These are phyloP conservation scores for Phlyctochytrium arcticum DNA, from an alignment of 192 early-diverging fungal genomes.

Conservation along the genomic window DNA sequence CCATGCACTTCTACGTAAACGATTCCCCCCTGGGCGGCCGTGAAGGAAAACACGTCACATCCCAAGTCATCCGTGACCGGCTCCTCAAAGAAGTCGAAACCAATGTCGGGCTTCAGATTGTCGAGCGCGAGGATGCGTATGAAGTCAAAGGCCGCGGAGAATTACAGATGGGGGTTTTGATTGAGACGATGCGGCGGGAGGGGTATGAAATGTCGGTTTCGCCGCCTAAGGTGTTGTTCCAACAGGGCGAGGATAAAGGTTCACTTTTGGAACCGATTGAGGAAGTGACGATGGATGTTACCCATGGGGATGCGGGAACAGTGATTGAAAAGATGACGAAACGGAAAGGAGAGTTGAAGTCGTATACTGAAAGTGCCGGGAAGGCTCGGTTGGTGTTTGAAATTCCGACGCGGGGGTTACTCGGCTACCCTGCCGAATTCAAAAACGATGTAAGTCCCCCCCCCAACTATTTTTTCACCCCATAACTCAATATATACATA, in stretches of 20 bases:
- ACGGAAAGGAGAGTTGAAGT: constrained; percentile 78
- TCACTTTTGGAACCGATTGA: constrained; percentile 75
- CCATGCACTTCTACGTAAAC: constrained; percentile 81
- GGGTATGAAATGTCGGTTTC: constrained; percentile 82
- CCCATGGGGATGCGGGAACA: constrained; percentile 62
- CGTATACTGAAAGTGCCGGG: constrained; percentile 62
- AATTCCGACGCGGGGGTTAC: constrained; percentile 75
- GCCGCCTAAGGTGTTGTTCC: constrained; percentile 75
- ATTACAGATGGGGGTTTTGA: constrained; percentile 80
- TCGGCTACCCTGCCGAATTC: constrained; percentile 83
- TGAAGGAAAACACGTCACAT: constrained; percentile 72
- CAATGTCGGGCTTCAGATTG: constrained; percentile 75
- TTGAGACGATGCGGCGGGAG: constrained; percentile 87
- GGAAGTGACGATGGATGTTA: constrained; percentile 79
- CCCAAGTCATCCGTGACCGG: constrained; percentile 73
- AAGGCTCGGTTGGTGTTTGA: constrained; percentile 74
- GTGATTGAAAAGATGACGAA: constrained; percentile 83
- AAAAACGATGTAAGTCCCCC: constrained; percentile 65
- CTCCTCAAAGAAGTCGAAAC: constrained; percentile 73
- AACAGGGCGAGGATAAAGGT: constrained; percentile 44
- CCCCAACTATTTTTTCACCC: background rate
- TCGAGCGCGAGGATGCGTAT: constrained; percentile 67
- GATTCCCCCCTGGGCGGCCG: constrained; percentile 81
- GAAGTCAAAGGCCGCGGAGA: constrained; percentile 87
- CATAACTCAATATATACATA: too few relatives aligned